Evolutionary conservation across 139 green algal species (phyloP), one percentile per base, ranked within the genome.

Genomic region (Limnomonas spitsbergensis): DNA sequence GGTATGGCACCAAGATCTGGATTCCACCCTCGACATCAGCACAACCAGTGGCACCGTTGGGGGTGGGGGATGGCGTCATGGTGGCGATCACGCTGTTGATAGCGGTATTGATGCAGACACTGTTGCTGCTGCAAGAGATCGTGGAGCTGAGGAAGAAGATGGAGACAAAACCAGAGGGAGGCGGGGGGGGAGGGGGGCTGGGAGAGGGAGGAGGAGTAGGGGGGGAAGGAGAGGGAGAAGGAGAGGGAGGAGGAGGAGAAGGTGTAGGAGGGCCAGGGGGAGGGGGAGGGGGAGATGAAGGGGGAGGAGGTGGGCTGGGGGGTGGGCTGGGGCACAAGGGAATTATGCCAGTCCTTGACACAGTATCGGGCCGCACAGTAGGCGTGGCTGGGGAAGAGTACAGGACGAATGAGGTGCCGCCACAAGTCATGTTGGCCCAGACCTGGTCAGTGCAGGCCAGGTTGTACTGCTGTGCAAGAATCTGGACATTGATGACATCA

Each of bases 401-500:
- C 47, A 61, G 14, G 20, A 61, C 20, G 47, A 29, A 61, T 61
- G 47, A 61, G 47, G 14, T 61, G 20, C 47, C 47, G 61, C 61
- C 26, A 20, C 29, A 39, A 24, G 61, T 72, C 27, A 72, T 36
- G 29, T 72, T 72, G 61, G 61, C 61, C 61, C 61, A 72, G 27
- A 72, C 24, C 61, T 72, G 61, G 61, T 72, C 61, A 37, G 61
- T 39, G 61, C 61, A 72, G 6, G 27, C 29, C 61, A 72, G 26
- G 61, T 37, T 37, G 61, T 39, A 72, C 29, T 34, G 27, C 27
- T 24, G 27, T 24, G 61, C 61, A 7, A 72, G 61, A 20, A 72
- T 72, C 9, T 34, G 7, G 9, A 36, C 29, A 37, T 34, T 37
- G 61, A 24, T 36, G 29, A 20, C 29, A 7, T 39, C 27, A 7